These are phyloP conservation scores for Phytophthora quininea DNA, from an alignment of 352 stramenopile species.

Conservation along the genomic window DNA sequence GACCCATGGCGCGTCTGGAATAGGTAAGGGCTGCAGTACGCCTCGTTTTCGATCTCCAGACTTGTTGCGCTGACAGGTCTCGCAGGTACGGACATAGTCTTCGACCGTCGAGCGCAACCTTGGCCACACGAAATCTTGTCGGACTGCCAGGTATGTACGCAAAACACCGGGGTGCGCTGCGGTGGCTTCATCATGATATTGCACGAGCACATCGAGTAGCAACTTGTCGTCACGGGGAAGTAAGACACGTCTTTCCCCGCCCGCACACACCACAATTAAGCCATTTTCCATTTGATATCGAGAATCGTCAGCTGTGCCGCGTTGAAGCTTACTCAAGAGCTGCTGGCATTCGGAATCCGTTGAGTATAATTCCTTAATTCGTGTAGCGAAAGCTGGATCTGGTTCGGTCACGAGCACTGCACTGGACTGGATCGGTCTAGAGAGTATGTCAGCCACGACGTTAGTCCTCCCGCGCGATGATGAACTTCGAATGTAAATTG, in stretches of 20 bases:
- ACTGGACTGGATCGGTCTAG: background rate
- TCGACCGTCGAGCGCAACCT: background rate
- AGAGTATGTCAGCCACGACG: slow-evolving; percentile 3
- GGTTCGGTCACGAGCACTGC: background rate
- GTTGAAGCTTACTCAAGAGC: background rate
- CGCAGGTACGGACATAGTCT: slow-evolving; percentile 9
- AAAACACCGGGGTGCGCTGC: background rate
- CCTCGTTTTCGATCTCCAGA: background rate
- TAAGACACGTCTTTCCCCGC: background rate
- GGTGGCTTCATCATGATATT: slow-evolving; percentile 5
- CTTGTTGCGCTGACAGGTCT: slow-evolving; percentile 2
- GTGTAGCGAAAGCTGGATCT: background rate
- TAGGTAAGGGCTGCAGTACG: slow-evolving; percentile 6
- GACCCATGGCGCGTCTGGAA: background rate
- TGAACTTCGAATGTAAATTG: slow-evolving; percentile 2
- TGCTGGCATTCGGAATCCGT: background rate
- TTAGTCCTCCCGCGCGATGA: background rate
- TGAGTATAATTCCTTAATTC: background rate
- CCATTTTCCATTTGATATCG: background rate
- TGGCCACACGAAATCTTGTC: slow-evolving; percentile 4
- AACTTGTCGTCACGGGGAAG: slow-evolving; percentile 1
- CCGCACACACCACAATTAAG: background rate
- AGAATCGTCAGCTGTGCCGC: background rate
- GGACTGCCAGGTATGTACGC: background rate
- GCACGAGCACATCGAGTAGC: background rate